phyloP scores from a whole-genome alignment of 2,329 filamentous ascomycete genomes.

The Colletotrichum somersetense region DNA sequence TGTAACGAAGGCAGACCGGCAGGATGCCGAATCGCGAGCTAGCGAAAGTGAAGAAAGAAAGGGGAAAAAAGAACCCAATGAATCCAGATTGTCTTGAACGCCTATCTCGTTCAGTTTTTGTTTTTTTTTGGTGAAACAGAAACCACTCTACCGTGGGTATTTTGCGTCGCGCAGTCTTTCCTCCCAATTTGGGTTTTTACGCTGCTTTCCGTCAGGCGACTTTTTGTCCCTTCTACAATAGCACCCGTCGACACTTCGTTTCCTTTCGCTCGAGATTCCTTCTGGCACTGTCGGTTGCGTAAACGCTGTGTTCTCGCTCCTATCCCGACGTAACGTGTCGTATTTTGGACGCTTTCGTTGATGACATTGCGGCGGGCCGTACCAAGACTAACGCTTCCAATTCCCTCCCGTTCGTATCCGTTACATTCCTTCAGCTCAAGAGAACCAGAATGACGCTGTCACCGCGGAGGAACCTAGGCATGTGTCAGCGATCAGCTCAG shows the following conservation, averaged over 20 bases:
- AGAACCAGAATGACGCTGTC: constrained; percentile 91
- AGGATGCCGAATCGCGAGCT: constrained; percentile 19
- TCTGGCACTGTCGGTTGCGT: neutral
- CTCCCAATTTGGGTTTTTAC: constrained; percentile 6
- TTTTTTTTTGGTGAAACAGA: constrained; percentile 36
- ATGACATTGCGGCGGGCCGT: constrained; percentile 9
- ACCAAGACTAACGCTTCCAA: constrained; percentile 28
- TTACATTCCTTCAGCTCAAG: constrained; percentile 68
- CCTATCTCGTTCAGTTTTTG: constrained; percentile 52
- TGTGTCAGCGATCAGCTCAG: constrained; percentile 8
- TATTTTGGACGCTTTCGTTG: constrained; percentile 9
- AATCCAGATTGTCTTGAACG: constrained; percentile 51
- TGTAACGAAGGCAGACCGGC: constrained; percentile 3
- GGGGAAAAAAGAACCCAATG: constrained; percentile 20
- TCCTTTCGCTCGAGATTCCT: neutral
- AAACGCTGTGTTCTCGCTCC: neutral
- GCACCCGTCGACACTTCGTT: constrained; percentile 1
- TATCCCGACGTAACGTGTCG: constrained; percentile 1
- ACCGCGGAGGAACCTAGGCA: constrained; percentile 81
- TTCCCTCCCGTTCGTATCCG: constrained; percentile 18
- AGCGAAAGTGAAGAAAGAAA: neutral
- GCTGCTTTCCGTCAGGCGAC: constrained; percentile 11
- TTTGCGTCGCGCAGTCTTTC: constrained; percentile 27
- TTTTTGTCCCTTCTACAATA: neutral
- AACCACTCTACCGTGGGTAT: constrained; percentile 45